phyloP scores from a whole-genome alignment of 345 rosid genomes.

The Physaria fendleri region DNA sequence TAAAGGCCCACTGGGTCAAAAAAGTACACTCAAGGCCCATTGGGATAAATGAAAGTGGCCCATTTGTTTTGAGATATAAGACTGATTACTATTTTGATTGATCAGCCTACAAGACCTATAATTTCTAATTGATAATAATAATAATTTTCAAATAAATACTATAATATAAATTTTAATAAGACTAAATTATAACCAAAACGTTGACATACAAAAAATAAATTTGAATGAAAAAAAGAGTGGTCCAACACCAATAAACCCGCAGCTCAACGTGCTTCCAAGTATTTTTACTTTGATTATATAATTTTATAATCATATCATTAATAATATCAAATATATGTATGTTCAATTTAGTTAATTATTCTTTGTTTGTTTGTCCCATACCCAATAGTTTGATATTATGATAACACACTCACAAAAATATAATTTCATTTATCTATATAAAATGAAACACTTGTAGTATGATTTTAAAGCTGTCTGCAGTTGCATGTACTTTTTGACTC shows the following conservation, averaged over 20 bases:
- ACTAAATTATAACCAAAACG: not conserved
- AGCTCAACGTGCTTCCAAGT: constrained; percentile 31
- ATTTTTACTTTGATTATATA: not conserved
- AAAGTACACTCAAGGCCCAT: no score
- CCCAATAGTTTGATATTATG: not conserved
- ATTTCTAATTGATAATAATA: not conserved
- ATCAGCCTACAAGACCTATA: no score
- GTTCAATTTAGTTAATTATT: constrained; percentile 7
- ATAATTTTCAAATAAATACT: not conserved
- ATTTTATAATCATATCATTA: not conserved
- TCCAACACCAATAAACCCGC: constrained; percentile 29
- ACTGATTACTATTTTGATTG: no score
- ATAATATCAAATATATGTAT: not conserved
- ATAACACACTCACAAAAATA: not conserved
- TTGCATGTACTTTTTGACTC: no score
- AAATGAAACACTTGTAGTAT: no score
- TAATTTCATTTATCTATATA: not conserved
- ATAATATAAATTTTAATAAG: not conserved
- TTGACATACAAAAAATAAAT: constrained; percentile 5
- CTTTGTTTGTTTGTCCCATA: constrained; percentile 20
- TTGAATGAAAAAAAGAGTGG: constrained; percentile 25
- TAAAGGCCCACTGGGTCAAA: no score
- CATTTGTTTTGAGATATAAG: no score
- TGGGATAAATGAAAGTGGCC: no score
- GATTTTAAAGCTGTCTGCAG: no score